Base-by-base conservation (phyloP, 306 rosid species). In the Cicer bijugum region DNA sequence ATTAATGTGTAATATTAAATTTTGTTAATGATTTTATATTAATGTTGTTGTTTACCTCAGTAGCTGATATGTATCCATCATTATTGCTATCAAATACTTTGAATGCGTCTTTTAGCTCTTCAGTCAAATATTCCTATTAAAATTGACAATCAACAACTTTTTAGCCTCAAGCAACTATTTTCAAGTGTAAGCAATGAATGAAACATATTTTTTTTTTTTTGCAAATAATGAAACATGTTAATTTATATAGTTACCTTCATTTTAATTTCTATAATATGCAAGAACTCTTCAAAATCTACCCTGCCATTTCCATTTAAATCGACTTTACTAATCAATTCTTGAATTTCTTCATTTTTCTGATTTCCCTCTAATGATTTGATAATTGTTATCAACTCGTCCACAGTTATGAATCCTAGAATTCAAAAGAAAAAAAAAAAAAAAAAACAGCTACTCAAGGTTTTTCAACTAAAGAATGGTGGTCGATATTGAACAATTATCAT, bases 11-110 rank as follows among this genome's bases (percentile, higher is more conserved):
- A 28, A 28, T 28, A 4, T 28, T 28, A 4, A 28, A 28, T 28
- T 3, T 3, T 23, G 28, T 17, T 17, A 17, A 17, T 17, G 19
- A 17, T 0, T 17, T 17, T 17, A 17, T 17, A 17, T 17, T 17
- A 28, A 28, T 28, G 35, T 28, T 28, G 35, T 77, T 17, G 11
- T 23, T 75, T 69, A 91, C 97, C 96, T 92, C 96, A 42, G 5
- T 28, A 15, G 94, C 87, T 14, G 96, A 88, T 77, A 92, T 92
- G 60, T 80, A 92, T 51, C 97, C 97, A 82, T 92, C 92, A 28
- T 88, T 90, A 76, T 92, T 85, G 43, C 92, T 88, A 58, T 92
- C 96, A 72, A 92, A 88, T 17, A 92, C 94, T 86, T 90, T 88
- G 77, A 92, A 92, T 17, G 96, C 90, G 71, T 90, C 96, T 82